Evolutionary conservation across 1,284 basidiomycete species (phyloP).

Genomic region (Malassezia psittaci): DNA sequence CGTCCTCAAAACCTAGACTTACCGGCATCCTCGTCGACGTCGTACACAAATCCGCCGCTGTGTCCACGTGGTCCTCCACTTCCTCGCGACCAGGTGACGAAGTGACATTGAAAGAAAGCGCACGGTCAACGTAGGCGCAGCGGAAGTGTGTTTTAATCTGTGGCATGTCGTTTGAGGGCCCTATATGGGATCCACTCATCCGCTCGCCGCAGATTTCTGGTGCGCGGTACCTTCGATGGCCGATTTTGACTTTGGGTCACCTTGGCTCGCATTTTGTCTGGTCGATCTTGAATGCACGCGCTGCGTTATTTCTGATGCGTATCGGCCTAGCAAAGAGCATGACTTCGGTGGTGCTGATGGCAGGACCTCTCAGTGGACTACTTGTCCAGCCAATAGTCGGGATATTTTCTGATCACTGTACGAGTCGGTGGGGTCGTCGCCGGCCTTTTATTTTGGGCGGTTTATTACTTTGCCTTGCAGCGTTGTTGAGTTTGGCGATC

Average conservation of each 20-base stretch:
- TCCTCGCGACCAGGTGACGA: no score
- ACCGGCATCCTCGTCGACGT: conserved; percentile 10
- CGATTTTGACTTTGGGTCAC: conserved; percentile 31
- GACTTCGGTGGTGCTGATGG: conserved; percentile 39
- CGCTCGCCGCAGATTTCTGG: conserved; percentile 21
- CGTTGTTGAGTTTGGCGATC: not conserved
- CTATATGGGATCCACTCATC: not conserved
- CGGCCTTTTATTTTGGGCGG: conserved; percentile 46
- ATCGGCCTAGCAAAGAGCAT: conserved; percentile 34
- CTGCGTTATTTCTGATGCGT: conserved; percentile 35
- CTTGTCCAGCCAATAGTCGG: conserved; percentile 48
- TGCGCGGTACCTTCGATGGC: conserved; percentile 20
- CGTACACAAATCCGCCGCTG: conserved; percentile 2
- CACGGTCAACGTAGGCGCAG: no score
- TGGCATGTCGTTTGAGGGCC: not conserved
- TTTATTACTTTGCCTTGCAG: not conserved
- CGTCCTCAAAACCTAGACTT: not conserved
- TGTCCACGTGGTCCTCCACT: conserved; percentile 4
- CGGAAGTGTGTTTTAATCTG: not conserved
- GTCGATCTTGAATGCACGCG: conserved; percentile 44
- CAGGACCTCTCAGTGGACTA: conserved; percentile 38
- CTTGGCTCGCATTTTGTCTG: conserved; percentile 41
- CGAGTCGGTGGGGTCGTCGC: conserved; percentile 43
- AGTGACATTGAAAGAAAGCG: no score
- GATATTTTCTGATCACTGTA: conserved; percentile 37